Evolutionary conservation across 495 filamentous ascomycete genomes (phyloP).

Genomic region (Lindgomyces ingoldianus): DNA sequence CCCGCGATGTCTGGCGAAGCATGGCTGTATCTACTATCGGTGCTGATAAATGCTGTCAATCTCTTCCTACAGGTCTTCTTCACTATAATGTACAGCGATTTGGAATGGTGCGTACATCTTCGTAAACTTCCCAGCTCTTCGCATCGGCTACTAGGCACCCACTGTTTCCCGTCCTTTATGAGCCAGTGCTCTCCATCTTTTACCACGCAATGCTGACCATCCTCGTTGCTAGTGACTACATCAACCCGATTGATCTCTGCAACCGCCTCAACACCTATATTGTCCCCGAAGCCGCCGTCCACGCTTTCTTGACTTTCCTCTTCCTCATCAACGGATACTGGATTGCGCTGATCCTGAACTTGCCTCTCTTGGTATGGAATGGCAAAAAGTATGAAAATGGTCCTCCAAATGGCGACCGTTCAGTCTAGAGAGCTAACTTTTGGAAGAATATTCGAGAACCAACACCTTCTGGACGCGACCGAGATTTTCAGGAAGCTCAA

Average conservation of each 20-base stretch:
- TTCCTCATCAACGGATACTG: conserved; percentile 99
- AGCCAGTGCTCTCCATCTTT: background rate
- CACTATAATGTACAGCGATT: conserved; percentile 99
- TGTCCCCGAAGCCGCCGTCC: conserved; percentile 96
- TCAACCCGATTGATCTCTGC: conserved; percentile 99
- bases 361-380: conserved; percentile 91
- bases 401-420: background rate
- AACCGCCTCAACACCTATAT: conserved; percentile 99
- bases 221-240: conserved; percentile 78
- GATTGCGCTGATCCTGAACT: conserved; percentile 86
- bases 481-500: conserved; percentile 99
- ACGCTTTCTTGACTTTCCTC: conserved; percentile 88
- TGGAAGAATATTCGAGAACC: conserved; percentile 88
- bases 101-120: conserved; percentile 79
- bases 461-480: conserved; percentile 93
- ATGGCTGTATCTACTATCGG: conserved; percentile 97
- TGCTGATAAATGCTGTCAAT: conserved; percentile 99
- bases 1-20: conserved; percentile 96
- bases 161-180: background rate
- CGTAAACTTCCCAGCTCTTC: background rate
- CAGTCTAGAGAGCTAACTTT: conserved; percentile 40
- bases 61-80: conserved; percentile 99
- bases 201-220: conserved; percentile 12
- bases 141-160: too few relatives aligned
- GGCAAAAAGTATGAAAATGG: conserved; percentile 83